These are phyloP conservation scores for Lagerstroemia fauriei DNA, from an alignment of 441 rosid species.

Conservation along the genomic window DNA sequence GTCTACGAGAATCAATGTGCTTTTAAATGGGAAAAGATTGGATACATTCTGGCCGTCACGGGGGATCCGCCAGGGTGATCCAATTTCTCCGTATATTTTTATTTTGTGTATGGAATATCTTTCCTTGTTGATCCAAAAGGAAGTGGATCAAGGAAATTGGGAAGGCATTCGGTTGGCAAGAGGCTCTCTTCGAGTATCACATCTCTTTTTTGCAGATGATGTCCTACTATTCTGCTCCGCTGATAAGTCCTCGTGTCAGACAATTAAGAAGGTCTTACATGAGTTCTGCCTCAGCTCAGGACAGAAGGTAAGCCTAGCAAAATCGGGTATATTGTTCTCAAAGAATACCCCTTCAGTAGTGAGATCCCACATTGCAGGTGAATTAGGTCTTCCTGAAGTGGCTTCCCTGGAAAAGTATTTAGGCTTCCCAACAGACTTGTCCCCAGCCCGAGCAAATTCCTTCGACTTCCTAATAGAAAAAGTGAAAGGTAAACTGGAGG, in stretches of 20 bases:
- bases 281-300: background rate
- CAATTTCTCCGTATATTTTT: background rate
- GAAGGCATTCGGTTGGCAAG: background rate
- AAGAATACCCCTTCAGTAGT: background rate
- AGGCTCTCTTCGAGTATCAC: background rate
- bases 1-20: background rate
- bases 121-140: background rate
- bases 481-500: background rate
- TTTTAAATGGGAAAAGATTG: background rate
- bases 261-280: background rate
- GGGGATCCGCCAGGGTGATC: background rate
- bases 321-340: background rate
- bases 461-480: background rate
- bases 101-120: background rate
- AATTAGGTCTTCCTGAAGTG: background rate
- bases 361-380: rapidly evolving
- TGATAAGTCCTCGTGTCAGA: no score
- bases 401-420: background rate
- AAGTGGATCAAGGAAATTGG: background rate
- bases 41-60: background rate
- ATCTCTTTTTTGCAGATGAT: background rate
- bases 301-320: background rate
- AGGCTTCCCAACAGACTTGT: background rate
- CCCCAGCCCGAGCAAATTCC: background rate
- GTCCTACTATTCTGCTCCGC: background rate